Evolutionary conservation across 352 stramenopile genomes (phyloP), one percentile per base, ranked within the genome.

Genomic region (Blastocystis hominis): DNA sequence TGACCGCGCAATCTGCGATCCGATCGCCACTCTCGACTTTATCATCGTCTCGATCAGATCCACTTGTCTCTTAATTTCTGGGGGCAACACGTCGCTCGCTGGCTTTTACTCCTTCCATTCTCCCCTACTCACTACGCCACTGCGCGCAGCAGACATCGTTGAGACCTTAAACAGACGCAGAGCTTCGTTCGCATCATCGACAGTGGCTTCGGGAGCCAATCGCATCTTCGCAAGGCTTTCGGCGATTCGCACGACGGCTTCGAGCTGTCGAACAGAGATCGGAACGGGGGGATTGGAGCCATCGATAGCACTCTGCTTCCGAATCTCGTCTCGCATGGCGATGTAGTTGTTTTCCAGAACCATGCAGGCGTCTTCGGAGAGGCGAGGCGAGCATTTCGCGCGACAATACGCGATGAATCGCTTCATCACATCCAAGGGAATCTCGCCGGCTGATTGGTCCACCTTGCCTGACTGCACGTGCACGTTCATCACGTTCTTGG

Each of bases 181-280:
- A 0, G 97, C 96, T 89, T 99, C 96, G 13, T 94, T 93, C 56
- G 98, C 96, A 90, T 89, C 93, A 89, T 95, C 91, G 34, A 90
- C 89, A 53, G 91, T 92, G 20, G 94, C 93, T 88, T 93, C 87
- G 6, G 88, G 89, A 44, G 91, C 89, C 10, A 99, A 90, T 36
- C 96, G 93, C 94, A 99, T 98, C 92, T 98, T 98, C 36, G 97
- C 96, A 30, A 98, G 91, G 62, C 94, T 95, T 91, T 99, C 97
- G 0, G 93, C 94, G 62, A 99, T 95, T 50, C 96, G 95, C 69
- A 98, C 95, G 3, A 98, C 91, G 66, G 96, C 96, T 91, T 99
- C 96, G 0, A 98, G 92, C 91, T 99, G 97, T 61, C 97, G 93
- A 30, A 99, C 96, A 7, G 97, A 99, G 88, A 99, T 98, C 7